These are phyloP conservation scores for Jatropha multifida DNA, from an alignment of 441 rosid species.

Conservation along the genomic window DNA sequence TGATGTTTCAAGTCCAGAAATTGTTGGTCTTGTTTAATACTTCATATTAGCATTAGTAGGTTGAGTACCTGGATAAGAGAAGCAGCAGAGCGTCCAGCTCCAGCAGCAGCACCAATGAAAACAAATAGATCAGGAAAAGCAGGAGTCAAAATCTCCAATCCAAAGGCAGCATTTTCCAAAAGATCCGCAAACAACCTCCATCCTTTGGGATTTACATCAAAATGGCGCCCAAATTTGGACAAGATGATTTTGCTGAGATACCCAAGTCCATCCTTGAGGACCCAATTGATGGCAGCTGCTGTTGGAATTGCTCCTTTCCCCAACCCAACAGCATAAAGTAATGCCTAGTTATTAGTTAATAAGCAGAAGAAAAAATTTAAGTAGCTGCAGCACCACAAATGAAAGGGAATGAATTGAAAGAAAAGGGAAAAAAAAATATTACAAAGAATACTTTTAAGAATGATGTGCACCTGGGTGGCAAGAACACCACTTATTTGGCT, in stretches of 20 bases:
- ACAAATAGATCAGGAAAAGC: conserved; percentile 83
- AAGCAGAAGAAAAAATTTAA: background rate
- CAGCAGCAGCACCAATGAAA: conserved; percentile 83
- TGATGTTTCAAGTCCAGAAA: background rate
- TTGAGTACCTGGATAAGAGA: conserved; percentile 75
- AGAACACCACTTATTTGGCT: conserved; percentile 92
- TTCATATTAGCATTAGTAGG: background rate
- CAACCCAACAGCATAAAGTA: conserved; percentile 95
- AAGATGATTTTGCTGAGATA: conserved; percentile 87
- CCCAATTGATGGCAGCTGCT: conserved; percentile 98
- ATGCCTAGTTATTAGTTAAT: conserved; percentile 45
- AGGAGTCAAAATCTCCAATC: conserved; percentile 92
- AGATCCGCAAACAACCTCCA: conserved; percentile 98
- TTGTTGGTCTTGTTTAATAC: background rate
- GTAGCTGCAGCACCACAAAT: background rate
- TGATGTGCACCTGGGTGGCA: conserved; percentile 72
- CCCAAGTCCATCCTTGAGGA: conserved; percentile 94
- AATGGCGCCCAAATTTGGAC: conserved; percentile 93
- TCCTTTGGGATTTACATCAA: conserved; percentile 93
- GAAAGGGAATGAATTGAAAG: background rate
- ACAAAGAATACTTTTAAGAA: background rate
- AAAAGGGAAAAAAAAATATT: background rate
- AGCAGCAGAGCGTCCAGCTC: conserved; percentile 95
- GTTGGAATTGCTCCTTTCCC: conserved; percentile 97
- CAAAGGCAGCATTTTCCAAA: conserved; percentile 87